Evolutionary conservation across 345 rosid genomes (phyloP), one percentile per base, ranked within the genome.

Genomic region (Linum tenue): DNA sequence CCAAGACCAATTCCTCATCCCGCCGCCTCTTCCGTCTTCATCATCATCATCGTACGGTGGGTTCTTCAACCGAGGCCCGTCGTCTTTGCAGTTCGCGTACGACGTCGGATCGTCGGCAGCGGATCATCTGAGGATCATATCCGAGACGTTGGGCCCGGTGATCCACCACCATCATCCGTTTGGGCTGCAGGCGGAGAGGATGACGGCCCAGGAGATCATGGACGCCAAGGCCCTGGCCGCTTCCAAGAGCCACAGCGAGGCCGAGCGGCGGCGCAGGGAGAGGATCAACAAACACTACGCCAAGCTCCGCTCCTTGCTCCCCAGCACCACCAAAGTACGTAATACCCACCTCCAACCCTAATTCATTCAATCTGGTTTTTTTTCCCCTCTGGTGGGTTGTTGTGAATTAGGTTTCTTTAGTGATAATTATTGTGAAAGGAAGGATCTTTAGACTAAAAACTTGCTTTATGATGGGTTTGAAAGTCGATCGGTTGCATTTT

Each of bases 151-250:
- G 31, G 96, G 98, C 37, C 86, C 86, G 12, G 78, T 80, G 62
- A 84, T 75, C 67, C 86, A 82, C 74, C 72, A 85, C 8, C 76
- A 84, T 5, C 81, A 65, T 63, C 90, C 95, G 64, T 90, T 90
- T 36, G 96, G 97, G 59, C 77, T 86, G 38, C 97, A 88, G 68
- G 83, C 89, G 17, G 92, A 94, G 14, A 90, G 86, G 75, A 81
- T 90, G 95, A 85, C 89, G 42, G 91, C 96, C 14, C 99, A 94
- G 76, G 96, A 90, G 77, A 84, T 94, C 58, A 88, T 94, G 92
- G 99, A 94, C n/a, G 99, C 99, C 6, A 94, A 94, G 76, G 99
- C 99, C 40, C 88, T 94, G 4, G 99, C 97, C 68, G 99, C 97
- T 55, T 94, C 99, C 2, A 90, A 88, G 72, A 90, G 96, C 72